Evolutionary conservation across 345 rosid species (phyloP).

Genomic region (Moringa oleifera): DNA sequence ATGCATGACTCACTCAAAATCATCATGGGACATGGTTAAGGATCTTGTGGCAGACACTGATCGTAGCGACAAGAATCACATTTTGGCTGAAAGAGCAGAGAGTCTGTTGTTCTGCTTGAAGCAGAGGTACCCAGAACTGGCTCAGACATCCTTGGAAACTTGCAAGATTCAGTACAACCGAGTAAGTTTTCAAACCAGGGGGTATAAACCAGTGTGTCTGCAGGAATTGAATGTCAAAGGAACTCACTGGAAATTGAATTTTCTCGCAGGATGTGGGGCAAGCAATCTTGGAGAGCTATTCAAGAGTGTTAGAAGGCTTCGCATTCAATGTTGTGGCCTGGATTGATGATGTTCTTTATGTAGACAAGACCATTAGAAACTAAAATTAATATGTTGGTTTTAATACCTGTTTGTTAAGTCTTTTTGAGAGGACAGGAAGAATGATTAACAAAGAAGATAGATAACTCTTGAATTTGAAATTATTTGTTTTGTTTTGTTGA

Average conservation of each 20-base stretch:
- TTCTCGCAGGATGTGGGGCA: constrained; percentile 81
- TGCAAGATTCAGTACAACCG: constrained; percentile 85
- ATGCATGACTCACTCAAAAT: constrained; percentile 56
- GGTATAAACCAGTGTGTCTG: no score
- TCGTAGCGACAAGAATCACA: constrained; percentile 67
- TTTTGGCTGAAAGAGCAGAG: constrained; percentile 76
- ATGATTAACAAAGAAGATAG: no score
- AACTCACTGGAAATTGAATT: no score
- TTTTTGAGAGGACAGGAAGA: no score
- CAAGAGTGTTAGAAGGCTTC: constrained; percentile 81
- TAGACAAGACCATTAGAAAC: constrained; percentile 48
- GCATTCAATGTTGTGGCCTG: constrained; percentile 89
- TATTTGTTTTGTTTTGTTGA: no score
- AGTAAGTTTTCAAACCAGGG: constrained; percentile 32
- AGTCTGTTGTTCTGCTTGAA: constrained; percentile 74
- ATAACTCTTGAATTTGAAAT: no score
- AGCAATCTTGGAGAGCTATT: constrained; percentile 84
- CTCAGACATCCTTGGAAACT: constrained; percentile 89
- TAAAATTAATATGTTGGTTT: constrained; percentile 38
- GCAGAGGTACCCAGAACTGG: constrained; percentile 80
- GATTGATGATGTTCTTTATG: constrained; percentile 85
- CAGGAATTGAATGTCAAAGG: no score
- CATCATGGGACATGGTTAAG: constrained; percentile 87
- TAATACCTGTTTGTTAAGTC: no score
- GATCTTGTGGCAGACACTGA: constrained; percentile 58